Percentiles rank a stretch among this genome's conserved stretches.
These are phyloP conservation scores for Naganishia antarctica DNA, from an alignment of 768 basidiomycete genomes.

Conservation along the genomic window DNA sequence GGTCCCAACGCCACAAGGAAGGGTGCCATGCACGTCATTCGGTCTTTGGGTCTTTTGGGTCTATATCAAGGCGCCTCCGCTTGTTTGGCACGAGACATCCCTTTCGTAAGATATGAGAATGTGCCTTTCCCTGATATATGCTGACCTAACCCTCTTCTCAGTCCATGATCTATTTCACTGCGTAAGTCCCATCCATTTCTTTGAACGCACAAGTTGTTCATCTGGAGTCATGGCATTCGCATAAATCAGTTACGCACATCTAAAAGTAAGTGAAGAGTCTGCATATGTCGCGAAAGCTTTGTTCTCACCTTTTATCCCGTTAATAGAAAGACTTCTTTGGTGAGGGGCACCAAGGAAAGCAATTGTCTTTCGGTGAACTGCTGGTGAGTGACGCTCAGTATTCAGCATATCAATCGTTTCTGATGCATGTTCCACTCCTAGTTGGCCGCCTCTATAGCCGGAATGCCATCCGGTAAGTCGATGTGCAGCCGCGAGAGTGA, in stretches of 20 bases:
- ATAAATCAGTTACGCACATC: constrained; percentile 57
- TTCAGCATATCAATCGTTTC: background rate
- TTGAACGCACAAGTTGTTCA: too few relatives aligned
- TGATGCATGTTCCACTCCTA: background rate
- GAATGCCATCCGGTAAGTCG: constrained; percentile 73
- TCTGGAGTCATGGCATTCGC: background rate
- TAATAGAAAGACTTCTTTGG: constrained; percentile 89
- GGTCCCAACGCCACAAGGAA: constrained; percentile 62
- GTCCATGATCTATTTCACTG: constrained; percentile 63
- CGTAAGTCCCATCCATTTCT: constrained; percentile 41
- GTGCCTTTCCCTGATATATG: background rate
- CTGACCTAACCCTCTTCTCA: constrained; percentile 2
- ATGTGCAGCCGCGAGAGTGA: background rate
- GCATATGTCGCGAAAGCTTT: too few relatives aligned
- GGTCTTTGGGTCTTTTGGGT: constrained; percentile 84
- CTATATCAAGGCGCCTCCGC: constrained; percentile 89
- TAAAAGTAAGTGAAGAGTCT: constrained; percentile 38
- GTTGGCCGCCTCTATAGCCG: constrained; percentile 56
- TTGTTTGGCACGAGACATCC: constrained; percentile 71
- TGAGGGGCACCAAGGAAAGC: constrained; percentile 92
- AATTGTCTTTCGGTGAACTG: constrained; percentile 83
- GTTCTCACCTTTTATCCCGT: constrained; percentile 23
- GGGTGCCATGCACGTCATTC: constrained; percentile 87
- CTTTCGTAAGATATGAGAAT: constrained; percentile 56
- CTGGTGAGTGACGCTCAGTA: constrained; percentile 57